Percentiles rank a stretch among this genome's conserved stretches.
Evolutionary conservation across 768 basidiomycete genomes (phyloP).

Genomic region (Pleurotus eryngii): DNA sequence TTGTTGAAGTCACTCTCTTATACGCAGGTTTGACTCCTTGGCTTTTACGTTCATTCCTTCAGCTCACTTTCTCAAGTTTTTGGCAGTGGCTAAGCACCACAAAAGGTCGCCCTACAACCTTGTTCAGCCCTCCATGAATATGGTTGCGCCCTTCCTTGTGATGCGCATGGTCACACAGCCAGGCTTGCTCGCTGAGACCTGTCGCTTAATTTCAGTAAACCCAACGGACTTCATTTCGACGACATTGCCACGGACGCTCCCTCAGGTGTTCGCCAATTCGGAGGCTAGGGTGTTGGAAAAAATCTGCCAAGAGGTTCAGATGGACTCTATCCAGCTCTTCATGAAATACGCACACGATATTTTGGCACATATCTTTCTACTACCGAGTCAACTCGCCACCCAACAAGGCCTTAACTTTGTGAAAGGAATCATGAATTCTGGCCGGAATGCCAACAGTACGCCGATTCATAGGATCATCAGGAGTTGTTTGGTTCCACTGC

Average conservation of each 20-base stretch:
- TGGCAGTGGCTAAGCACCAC: conserved; percentile 51
- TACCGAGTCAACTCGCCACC: conserved; percentile 51
- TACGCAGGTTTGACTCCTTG: conserved; percentile 49
- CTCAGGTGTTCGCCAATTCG: conserved; percentile 61
- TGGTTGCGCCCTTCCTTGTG: conserved; percentile 65
- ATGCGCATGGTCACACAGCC: conserved; percentile 57
- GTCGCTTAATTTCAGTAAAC: conserved; percentile 61
- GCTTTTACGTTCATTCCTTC: conserved; percentile 3
- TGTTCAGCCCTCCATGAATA: conserved; percentile 64
- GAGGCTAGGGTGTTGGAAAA: conserved; percentile 56
- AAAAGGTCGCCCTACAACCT: conserved; percentile 64
- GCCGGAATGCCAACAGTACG: conserved; percentile 34
- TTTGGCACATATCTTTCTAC: conserved; percentile 63
- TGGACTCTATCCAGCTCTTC: conserved; percentile 46
- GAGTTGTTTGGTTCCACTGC: conserved; percentile 63
- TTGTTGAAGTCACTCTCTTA: conserved; percentile 67
- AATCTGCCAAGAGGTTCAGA: conserved; percentile 52
- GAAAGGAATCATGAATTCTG: conserved; percentile 46
- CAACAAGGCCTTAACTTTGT: conserved; percentile 62
- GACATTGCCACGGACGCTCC: conserved; percentile 64
- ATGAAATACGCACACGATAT: conserved; percentile 56
- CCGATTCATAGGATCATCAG: conserved; percentile 55
- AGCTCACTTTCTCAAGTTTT: conserved; percentile 34
- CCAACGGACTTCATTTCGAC: conserved; percentile 60
- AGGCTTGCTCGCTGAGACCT: conserved; percentile 55